Base-by-base conservation (phyloP, 2,329 filamentous ascomycete species). In the Lasiodiplodia sp. region DNA sequence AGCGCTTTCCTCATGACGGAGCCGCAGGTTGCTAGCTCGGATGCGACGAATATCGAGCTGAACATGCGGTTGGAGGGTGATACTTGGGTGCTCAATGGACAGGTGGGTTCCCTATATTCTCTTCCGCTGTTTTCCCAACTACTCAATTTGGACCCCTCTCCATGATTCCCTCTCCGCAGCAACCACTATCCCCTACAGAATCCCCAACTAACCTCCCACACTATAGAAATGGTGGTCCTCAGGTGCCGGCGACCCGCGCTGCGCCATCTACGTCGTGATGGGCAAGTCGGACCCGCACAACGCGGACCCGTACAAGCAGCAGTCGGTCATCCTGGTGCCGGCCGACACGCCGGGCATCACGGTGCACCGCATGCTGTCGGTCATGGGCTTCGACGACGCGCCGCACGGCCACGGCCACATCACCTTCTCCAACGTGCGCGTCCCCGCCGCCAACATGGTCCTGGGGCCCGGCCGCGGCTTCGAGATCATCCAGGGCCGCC, bases 161-260 rank as follows among this genome's bases (percentile, higher is more conserved):
- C 28, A 4, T 23, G 3, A 4, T n/a, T 53, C 77, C 79, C 60
- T 77, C 78, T 31, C 49, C 44, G 6, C 0, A 10, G 2, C 11
- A 18, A 25, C 44, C 21, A 28, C 31, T 2, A 25, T 2, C n/a
- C 38, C 28, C 21, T n/a, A 10, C 52, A 56, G 47, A 55, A 21
- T 7, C 52, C 1, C 47, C n/a, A 18, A 21, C 40, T 21, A 12
- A 55, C 67, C 52, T 25, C 34, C 52, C 94, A 72, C 85, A 23
- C 11, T n/a, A 67, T 72, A 95, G 88, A 99, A 99, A 93, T 99
- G 96, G 96, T 99, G 96, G 96, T 97, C 93, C 34, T 97, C 93
- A 72, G 96, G 96, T 72, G 94, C 94, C 21, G 96, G 96, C 69
- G 96, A 99, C 82, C 92, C 91, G 69, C 88, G 95, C 75, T 99